A percentile compares a stretch with the other conserved stretches of the same genome.
Conservation (phyloP, 1,284 basidiomycete species). For the Thelephora terrestris region DNA sequence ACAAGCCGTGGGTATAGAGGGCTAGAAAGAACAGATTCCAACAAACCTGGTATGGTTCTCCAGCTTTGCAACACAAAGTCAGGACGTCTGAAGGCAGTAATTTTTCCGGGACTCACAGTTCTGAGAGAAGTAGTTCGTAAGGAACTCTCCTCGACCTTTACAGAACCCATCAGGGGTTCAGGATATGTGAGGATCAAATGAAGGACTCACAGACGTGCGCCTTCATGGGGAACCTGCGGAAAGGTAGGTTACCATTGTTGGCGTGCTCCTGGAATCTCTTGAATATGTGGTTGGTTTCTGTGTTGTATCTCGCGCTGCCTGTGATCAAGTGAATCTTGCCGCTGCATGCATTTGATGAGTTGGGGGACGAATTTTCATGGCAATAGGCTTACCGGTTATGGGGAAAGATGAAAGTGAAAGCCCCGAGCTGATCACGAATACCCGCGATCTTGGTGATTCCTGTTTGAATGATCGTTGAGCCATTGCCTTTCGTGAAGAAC, state of each 20-base stretch:
- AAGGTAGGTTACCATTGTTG: conserved; percentile 37
- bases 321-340: conserved; percentile 55
- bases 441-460: background rate
- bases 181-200: conserved; percentile 9
- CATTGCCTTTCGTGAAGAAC: background rate
- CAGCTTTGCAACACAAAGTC: conserved; percentile 34
- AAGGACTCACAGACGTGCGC: conserved; percentile 27
- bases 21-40: background rate
- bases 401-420: conserved; percentile 31
- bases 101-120: conserved; percentile 42
- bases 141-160: conserved; percentile 52
- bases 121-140: conserved; percentile 76
- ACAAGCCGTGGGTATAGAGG: background rate
- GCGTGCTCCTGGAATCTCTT: conserved; percentile 56
- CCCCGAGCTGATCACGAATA: background rate
- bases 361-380: background rate
- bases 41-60: conserved; percentile 58
- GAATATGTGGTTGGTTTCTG: conserved; percentile 45
- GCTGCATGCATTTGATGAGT: conserved; percentile 24
- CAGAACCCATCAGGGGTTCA: background rate
- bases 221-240: conserved; percentile 60
- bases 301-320: conserved; percentile 28
- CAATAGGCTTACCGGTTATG: conserved; percentile 28
- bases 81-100: conserved; percentile 1
- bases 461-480: no score